phyloP scores from a whole-genome alignment of 2,329 filamentous ascomycete genomes.

The Elsinoe ampelina region DNA sequence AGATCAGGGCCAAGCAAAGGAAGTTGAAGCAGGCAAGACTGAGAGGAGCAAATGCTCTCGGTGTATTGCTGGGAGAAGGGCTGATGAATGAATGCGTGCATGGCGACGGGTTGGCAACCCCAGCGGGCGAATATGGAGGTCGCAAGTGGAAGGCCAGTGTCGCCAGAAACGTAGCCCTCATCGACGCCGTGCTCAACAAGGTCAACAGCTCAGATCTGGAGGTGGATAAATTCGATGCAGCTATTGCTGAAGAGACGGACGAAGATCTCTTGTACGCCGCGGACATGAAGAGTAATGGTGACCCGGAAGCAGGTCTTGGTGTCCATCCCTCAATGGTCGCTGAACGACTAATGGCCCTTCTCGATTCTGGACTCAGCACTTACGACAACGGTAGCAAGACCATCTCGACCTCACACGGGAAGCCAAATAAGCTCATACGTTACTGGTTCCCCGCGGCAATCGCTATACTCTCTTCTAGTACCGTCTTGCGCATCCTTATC shows the following conservation, averaged over 20 bases:
- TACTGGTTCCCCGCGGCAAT: slow-evolving; percentile 78
- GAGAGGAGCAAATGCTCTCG: slow-evolving; percentile 76
- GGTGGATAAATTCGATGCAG: slow-evolving; percentile 46
- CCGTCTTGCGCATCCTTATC: slow-evolving; percentile 68
- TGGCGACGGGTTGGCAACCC: slow-evolving; percentile 25
- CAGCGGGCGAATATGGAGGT: slow-evolving; percentile 21
- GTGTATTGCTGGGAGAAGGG: slow-evolving; percentile 79
- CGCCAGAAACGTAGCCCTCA: slow-evolving; percentile 69
- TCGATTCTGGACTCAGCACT: slow-evolving; percentile 57
- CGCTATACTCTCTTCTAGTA: slow-evolving; percentile 73
- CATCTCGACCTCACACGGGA: slow-evolving; percentile 58
- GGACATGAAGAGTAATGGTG: slow-evolving; percentile 29
- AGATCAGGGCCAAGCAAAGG: slow-evolving; percentile 65
- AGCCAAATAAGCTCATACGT: slow-evolving; percentile 63
- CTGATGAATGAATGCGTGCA: slow-evolving; percentile 47
- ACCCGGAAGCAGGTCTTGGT: slow-evolving; percentile 23
- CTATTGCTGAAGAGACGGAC: slow-evolving; percentile 47
- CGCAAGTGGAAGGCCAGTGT: slow-evolving; percentile 64
- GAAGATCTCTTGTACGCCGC: slow-evolving; percentile 38
- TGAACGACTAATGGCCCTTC: slow-evolving; percentile 57
- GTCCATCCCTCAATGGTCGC: slow-evolving; percentile 49
- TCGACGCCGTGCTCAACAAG: slow-evolving; percentile 74
- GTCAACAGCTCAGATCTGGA: slow-evolving; percentile 52
- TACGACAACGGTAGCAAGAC: slow-evolving; percentile 51
- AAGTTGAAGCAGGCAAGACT: slow-evolving; percentile 63